A percentile compares a stretch with the other conserved stretches of the same genome.
phyloP scores from a whole-genome alignment of 164 flowering plant species.

The Macadamia tetraphylla region DNA sequence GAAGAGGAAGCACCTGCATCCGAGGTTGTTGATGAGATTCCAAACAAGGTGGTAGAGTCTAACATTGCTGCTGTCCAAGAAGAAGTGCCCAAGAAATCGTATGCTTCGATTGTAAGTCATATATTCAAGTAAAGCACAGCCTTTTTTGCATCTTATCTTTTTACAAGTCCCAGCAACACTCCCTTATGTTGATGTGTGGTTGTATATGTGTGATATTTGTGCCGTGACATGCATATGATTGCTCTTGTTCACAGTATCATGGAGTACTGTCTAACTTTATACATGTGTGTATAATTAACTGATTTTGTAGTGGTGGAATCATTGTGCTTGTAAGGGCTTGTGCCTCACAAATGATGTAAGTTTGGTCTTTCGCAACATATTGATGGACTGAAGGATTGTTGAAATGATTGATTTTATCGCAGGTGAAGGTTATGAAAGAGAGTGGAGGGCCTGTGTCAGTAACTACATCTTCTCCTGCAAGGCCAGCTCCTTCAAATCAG shows the following conservation, averaged over 20 bases:
- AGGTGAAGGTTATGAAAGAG: constrained; percentile 31
- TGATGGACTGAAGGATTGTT: not conserved
- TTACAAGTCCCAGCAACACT: too few species aligned
- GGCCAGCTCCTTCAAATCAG: constrained; percentile 11
- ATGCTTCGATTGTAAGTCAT: constrained; percentile 30
- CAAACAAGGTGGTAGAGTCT: constrained; percentile 28
- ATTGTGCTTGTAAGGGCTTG: not conserved
- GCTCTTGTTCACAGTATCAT: too few species aligned
- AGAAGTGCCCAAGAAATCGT: constrained; percentile 30
- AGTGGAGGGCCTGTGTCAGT: constrained; percentile 12
- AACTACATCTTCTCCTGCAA: constrained; percentile 9
- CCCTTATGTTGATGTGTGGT: too few species aligned
- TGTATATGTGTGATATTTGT: too few species aligned
- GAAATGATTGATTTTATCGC: not conserved
- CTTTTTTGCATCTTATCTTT: not conserved
- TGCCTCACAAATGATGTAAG: not conserved
- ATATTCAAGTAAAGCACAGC: not conserved
- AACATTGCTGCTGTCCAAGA: constrained; percentile 30
- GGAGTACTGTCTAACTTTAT: too few species aligned
- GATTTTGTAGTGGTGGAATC: too few species aligned
- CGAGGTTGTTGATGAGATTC: constrained; percentile 28
- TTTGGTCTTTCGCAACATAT: not conserved
- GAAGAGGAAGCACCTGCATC: constrained; percentile 37
- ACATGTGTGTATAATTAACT: too few species aligned
- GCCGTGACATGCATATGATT: too few species aligned